These are phyloP conservation scores for Olyra latifolia DNA, from an alignment of 176 grass and related monocot species.

Conservation along the genomic window DNA sequence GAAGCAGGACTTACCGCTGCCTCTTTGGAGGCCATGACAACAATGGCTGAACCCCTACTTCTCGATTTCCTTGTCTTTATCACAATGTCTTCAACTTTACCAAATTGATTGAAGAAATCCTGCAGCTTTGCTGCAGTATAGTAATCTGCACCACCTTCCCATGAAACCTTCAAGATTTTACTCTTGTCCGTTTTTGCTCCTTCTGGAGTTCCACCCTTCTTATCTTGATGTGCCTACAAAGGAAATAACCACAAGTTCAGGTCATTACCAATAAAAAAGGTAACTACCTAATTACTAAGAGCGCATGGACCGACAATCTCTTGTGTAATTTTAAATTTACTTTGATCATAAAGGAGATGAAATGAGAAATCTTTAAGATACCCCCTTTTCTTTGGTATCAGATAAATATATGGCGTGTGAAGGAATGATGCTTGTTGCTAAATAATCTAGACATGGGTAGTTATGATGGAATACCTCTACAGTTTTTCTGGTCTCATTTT, in stretches of 20 bases:
- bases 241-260: background rate
- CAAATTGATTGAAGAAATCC: slow-evolving; percentile 76
- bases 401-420: background rate
- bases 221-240: slow-evolving; percentile 39
- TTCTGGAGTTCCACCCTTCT: slow-evolving; percentile 35
- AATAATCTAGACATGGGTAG: background rate
- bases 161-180: slow-evolving; percentile 85
- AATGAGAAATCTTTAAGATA: background rate
- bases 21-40: slow-evolving; percentile 84
- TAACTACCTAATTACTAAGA: background rate
- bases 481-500: background rate
- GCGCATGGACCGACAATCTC: background rate
- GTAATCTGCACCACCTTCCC: slow-evolving; percentile 62
- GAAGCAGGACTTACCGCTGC: slow-evolving; percentile 54
- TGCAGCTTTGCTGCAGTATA: slow-evolving; percentile 68
- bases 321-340: background rate
- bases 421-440: background rate
- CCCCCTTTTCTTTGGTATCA: background rate
- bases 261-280: background rate
- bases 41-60: slow-evolving; percentile 70
- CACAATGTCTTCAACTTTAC: slow-evolving; percentile 76
- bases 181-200: slow-evolving; percentile 48
- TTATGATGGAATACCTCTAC: background rate
- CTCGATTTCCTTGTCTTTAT: slow-evolving; percentile 77
- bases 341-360: background rate